Conservation (phyloP, 1,284 basidiomycete genomes). For the Trametes versicolor region DNA sequence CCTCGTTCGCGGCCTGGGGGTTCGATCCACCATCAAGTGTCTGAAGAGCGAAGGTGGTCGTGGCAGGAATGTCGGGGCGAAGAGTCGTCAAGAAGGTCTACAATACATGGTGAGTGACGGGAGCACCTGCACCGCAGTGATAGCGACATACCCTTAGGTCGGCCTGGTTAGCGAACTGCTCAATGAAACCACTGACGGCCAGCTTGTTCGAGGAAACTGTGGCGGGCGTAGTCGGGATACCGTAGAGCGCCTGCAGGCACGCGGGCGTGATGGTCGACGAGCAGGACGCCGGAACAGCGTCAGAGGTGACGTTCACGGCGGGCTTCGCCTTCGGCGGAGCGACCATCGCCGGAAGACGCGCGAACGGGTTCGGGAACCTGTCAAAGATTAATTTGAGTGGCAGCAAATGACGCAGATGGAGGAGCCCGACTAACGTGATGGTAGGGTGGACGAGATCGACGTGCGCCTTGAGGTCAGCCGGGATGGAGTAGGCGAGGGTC, state of each 20-base stretch:
- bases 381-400: neutral
- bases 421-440: slow-evolving; percentile 6
- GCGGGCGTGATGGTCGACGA: slow-evolving; percentile 58
- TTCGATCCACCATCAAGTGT: slow-evolving; percentile 64
- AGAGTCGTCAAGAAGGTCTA: slow-evolving; percentile 62
- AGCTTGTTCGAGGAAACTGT: slow-evolving; percentile 56
- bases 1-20: slow-evolving; percentile 46
- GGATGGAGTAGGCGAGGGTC: slow-evolving; percentile 51
- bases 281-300: slow-evolving; percentile 47
- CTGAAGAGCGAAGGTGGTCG: slow-evolving; percentile 59
- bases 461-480: slow-evolving; percentile 44
- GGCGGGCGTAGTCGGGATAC: slow-evolving; percentile 55
- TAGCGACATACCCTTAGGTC: slow-evolving; percentile 52
- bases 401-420: neutral
- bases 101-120: slow-evolving; percentile 30
- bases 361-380: slow-evolving; percentile 24
- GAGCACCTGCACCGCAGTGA: too few relatives aligned
- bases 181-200: slow-evolving; percentile 67
- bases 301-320: slow-evolving; percentile 19
- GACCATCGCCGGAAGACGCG: slow-evolving; percentile 17
- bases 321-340: slow-evolving; percentile 13
- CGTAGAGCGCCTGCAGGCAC: slow-evolving; percentile 65
- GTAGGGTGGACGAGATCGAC: slow-evolving; percentile 47
- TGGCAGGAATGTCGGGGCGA: slow-evolving; percentile 58
- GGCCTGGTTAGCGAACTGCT: slow-evolving; percentile 60